phyloP scores from a whole-genome alignment of 164 flowering plant species.

The Umbellularia californica region DNA sequence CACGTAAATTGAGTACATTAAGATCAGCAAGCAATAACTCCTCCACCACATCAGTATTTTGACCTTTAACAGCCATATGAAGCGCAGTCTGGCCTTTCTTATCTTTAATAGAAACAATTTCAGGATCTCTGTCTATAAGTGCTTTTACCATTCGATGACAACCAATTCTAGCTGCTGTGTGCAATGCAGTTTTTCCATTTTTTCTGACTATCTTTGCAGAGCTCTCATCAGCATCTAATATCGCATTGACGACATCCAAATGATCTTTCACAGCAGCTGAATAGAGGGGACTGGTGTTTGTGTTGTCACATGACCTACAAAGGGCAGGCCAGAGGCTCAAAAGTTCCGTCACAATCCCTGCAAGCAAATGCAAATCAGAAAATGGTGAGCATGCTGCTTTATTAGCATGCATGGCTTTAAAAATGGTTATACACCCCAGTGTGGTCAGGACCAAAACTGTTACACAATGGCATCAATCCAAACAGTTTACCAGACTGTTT shows the following conservation, averaged over 20 bases:
- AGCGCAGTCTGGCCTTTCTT: slow-evolving; percentile 98
- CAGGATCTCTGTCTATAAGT: slow-evolving; percentile 67
- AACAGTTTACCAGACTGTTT: neutral
- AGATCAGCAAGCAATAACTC: slow-evolving; percentile 65
- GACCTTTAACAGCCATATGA: slow-evolving; percentile 98
- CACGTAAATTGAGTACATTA: slow-evolving; percentile 75
- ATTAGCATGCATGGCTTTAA: neutral
- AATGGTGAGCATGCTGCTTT: neutral
- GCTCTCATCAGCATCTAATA: slow-evolving; percentile 67
- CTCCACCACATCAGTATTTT: slow-evolving; percentile 54
- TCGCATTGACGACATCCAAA: slow-evolving; percentile 81
- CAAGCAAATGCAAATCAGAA: neutral
- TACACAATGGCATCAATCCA: neutral
- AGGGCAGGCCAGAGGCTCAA: slow-evolving; percentile 80
- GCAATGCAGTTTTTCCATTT: slow-evolving; percentile 96
- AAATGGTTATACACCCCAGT: neutral
- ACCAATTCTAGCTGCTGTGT: slow-evolving; percentile 74
- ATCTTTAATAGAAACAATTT: slow-evolving; percentile 73
- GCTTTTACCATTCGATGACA: slow-evolving; percentile 46
- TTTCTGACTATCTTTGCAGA: slow-evolving; percentile 69
- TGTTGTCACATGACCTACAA: slow-evolving; percentile 55
- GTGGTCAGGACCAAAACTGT: neutral
- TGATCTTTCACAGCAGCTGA: slow-evolving; percentile 75
- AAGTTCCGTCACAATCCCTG: slow-evolving; percentile 73
- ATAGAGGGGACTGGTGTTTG: slow-evolving; percentile 90